phyloP scores from a whole-genome alignment of 1,284 basidiomycete genomes.

The Calocybe gambosa region DNA sequence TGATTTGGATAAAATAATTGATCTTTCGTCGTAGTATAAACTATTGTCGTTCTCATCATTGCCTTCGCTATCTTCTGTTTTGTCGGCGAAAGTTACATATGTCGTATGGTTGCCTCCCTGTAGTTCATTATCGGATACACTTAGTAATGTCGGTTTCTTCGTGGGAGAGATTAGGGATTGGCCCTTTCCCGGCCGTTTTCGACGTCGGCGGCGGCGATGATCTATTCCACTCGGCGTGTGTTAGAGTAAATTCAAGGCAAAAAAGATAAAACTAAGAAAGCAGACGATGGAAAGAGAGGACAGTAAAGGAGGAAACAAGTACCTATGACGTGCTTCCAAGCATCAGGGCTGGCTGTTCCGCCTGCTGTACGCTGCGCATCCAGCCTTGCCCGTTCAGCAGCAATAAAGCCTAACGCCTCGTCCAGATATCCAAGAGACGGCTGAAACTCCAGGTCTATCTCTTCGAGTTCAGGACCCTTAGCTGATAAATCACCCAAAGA shows the following conservation, averaged over 20 bases:
- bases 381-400: slow-evolving; percentile 53
- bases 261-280: not conserved
- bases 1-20: slow-evolving; percentile 1
- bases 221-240: slow-evolving; percentile 20
- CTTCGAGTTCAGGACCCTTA: slow-evolving; percentile 13
- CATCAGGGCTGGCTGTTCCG: slow-evolving; percentile 12
- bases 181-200: slow-evolving; percentile 14
- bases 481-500: slow-evolving; percentile 10
- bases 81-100: not conserved
- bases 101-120: not conserved
- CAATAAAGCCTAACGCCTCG: slow-evolving; percentile 59
- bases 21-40: not conserved
- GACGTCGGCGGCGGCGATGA: slow-evolving; percentile 8
- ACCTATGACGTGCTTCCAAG: slow-evolving; percentile 20
- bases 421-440: slow-evolving; percentile 62
- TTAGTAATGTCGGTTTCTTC: not conserved
- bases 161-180: not conserved
- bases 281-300: not conserved
- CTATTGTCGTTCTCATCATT: slow-evolving; percentile 3
- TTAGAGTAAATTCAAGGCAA: slow-evolving; percentile 10
- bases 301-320: slow-evolving; percentile 12
- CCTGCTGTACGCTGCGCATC: slow-evolving; percentile 38
- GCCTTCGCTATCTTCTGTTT: slow-evolving; percentile 5
- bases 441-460: slow-evolving; percentile 17
- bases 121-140: not conserved